phyloP scores from a whole-genome alignment of 495 filamentous ascomycete genomes.

The Aspergillus asperescens region DNA sequence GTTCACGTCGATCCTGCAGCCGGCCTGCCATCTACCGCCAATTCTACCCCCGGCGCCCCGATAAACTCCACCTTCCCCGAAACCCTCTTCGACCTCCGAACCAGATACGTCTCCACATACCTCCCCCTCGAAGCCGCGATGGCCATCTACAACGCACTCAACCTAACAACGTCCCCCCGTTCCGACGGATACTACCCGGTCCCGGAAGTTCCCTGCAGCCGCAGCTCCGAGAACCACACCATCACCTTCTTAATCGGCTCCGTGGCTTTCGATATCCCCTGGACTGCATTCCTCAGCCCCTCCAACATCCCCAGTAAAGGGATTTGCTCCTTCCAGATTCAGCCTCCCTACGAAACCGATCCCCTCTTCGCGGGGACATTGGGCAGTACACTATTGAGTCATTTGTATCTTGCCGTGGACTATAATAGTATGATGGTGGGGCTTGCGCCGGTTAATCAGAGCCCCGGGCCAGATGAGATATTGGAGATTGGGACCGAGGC shows the following conservation, averaged over 20 bases:
- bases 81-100: constrained; percentile 1
- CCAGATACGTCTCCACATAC: background rate
- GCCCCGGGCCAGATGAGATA: background rate
- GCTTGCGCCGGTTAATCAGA: background rate
- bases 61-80: constrained; percentile 4
- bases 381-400: background rate
- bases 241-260: constrained; percentile 5
- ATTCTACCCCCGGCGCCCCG: background rate
- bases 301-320: background rate
- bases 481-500: background rate
- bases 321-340: background rate
- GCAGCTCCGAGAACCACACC: constrained; percentile 7
- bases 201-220: constrained; percentile 4
- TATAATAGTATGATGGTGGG: constrained; percentile 8
- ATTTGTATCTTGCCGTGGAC: constrained; percentile 8
- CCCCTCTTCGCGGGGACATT: background rate
- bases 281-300: background rate
- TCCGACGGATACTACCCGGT: background rate
- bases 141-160: constrained; percentile 4
- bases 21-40: background rate
- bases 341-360: background rate
- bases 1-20: constrained; percentile 1
- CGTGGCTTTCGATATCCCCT: constrained; percentile 2
- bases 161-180: background rate
- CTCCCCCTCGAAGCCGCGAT: background rate